Percentiles rank a stretch among this genome's conserved stretches.
Conservation (phyloP, 176 grass and related monocot species). For the Saccharum officinarum region DNA sequence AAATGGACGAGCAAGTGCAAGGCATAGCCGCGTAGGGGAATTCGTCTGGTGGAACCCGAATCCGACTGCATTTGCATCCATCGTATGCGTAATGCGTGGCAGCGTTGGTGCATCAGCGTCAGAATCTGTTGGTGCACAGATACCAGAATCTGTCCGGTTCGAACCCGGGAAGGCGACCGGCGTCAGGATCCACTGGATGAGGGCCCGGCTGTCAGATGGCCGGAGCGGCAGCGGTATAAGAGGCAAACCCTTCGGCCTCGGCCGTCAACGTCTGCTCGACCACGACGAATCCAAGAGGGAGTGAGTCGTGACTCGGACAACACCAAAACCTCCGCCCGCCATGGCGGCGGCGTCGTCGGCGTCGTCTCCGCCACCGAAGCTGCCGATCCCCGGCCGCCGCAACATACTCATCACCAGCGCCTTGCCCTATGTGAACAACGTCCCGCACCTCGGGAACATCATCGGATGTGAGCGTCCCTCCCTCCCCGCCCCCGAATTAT, state of each 20-base stretch:
- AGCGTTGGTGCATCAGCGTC: not conserved
- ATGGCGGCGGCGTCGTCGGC: slow-evolving; percentile 22
- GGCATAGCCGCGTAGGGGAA: not conserved
- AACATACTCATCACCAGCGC: slow-evolving; percentile 83
- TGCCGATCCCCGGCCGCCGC: slow-evolving; percentile 61
- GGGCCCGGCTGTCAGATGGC: too few species aligned
- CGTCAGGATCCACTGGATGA: not conserved
- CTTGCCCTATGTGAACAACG: slow-evolving; percentile 78
- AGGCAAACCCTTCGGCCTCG: not conserved
- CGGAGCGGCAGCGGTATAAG: not conserved
- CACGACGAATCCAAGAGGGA: not conserved
- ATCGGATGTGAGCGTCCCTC: slow-evolving; percentile 60
- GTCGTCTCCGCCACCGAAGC: slow-evolving; percentile 41
- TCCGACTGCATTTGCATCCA: too few species aligned
- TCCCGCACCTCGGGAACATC: slow-evolving; percentile 81
- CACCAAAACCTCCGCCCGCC: not conserved
- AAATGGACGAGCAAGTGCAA: not conserved
- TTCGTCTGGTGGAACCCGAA: not conserved
- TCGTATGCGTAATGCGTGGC: not conserved
- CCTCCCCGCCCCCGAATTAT: not conserved
- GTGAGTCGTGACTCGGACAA: not conserved
- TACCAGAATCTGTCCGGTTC: not conserved
- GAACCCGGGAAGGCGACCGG: not conserved
- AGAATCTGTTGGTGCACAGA: not conserved
- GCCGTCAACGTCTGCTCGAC: not conserved